Evolutionary conservation across 495 filamentous ascomycete species (phyloP).

Genomic region (Bacidia gigantensis): DNA sequence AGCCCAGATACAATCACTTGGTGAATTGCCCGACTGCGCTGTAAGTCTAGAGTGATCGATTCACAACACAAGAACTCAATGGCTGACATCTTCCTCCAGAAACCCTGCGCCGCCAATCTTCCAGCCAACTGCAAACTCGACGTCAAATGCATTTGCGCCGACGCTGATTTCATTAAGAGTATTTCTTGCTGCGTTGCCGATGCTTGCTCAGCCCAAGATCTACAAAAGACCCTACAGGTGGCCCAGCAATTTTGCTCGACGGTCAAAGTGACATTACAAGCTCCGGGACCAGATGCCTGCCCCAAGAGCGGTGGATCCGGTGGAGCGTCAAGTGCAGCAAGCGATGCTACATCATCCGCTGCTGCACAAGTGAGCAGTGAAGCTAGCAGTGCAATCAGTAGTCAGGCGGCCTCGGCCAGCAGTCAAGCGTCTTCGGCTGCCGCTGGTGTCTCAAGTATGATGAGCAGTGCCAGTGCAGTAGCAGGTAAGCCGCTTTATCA

Average conservation of each 20-base stretch:
- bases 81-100: conserved; percentile 24
- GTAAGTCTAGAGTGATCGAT: conserved; percentile 23
- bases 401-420: conserved; percentile 13
- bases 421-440: conserved; percentile 12
- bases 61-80: not conserved
- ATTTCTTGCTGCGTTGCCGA: conserved; percentile 55
- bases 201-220: conserved; percentile 40
- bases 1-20: conserved; percentile 29
- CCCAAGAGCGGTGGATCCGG: not conserved
- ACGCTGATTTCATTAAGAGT: conserved; percentile 39
- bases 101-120: conserved; percentile 38
- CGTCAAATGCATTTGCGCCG: conserved; percentile 53
- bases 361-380: conserved; percentile 11
- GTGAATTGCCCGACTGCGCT: conserved; percentile 39
- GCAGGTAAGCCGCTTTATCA: conserved; percentile 6
- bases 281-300: conserved; percentile 2
- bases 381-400: conserved; percentile 15
- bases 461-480: conserved; percentile 7
- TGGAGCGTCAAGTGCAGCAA: conserved; percentile 16
- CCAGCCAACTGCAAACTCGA: conserved; percentile 40
- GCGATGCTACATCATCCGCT: conserved; percentile 10
- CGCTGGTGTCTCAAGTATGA: conserved; percentile 3
- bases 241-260: conserved; percentile 34
- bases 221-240: conserved; percentile 37
- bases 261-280: conserved; percentile 20